Evolutionary conservation across 1,139 yeast species (phyloP).

Genomic region (Taphrina populina): DNA sequence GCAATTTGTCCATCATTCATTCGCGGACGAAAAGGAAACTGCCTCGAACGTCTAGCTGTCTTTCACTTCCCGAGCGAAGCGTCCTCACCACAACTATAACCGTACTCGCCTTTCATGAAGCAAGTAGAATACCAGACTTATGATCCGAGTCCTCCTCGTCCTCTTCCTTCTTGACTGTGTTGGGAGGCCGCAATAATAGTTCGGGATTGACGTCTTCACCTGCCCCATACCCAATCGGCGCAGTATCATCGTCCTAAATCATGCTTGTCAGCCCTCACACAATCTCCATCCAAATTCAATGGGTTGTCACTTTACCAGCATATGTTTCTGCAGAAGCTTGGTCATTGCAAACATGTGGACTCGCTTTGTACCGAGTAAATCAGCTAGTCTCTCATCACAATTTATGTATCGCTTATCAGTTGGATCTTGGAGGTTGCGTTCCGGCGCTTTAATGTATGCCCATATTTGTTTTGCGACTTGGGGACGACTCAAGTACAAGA

Average conservation of each 20-base stretch:
- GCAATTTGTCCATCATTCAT: too few species aligned
- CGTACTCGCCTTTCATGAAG: too few species aligned
- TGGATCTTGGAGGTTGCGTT: conserved; percentile 61
- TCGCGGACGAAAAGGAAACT: too few species aligned
- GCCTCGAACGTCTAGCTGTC: too few species aligned
- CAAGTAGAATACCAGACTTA: too few species aligned
- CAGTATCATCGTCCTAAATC: conserved; percentile 20
- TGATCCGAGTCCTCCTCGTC: conserved; percentile 7
- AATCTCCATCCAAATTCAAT: background rate
- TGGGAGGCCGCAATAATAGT: too few species aligned
- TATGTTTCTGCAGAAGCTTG: conserved; percentile 45
- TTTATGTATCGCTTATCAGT: conserved; percentile 62
- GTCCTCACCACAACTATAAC: too few species aligned
- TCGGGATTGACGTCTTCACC: conserved; percentile 7
- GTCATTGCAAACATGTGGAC: conserved; percentile 70
- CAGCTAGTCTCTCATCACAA: conserved; percentile 64
- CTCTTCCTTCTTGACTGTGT: too few species aligned
- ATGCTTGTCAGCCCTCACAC: background rate
- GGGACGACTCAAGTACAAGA: conserved; percentile 55
- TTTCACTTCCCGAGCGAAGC: too few species aligned
- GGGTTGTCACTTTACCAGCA: background rate
- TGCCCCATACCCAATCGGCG: conserved; percentile 15
- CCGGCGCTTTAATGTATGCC: conserved; percentile 65
- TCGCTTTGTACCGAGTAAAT: conserved; percentile 53
- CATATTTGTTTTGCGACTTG: conserved; percentile 71